Evolutionary conservation across 177 flowering plant genomes (phyloP), one percentile per base, ranked within the genome.

Genomic region (Vitis hybrid): DNA sequence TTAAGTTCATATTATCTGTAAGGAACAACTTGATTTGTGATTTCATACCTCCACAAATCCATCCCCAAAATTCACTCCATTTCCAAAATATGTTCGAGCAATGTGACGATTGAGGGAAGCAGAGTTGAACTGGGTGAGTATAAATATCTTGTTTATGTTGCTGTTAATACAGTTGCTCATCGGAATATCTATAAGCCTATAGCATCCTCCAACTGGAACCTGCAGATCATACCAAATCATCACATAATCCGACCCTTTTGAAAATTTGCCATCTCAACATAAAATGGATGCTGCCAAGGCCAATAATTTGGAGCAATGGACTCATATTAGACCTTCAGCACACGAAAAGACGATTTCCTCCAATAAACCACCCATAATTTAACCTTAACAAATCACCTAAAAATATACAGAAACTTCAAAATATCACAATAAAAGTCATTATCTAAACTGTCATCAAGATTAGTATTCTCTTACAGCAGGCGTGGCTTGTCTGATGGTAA

Each of bases 161-260:
- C 98, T 91, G 82, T 93, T 94, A 66, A 94, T 90, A 79, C 98
- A 91, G 81, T 95, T 95, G 81, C 98, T 95, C 98, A 95, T 93
- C 13, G 98, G 99, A 49, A 95, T 91, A 72, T 95, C 99, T 67
- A 95, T 91, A 32, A 95, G 94, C 83, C 89, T 84, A 67, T 93
- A 93, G 78, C 94, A 91, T 45, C 99, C 99, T 51, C 96, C 98
- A 59, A 95, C 88, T 13, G 99, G 98, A 56, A 95, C 98, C 98
- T 95, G 76, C 54, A 73, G 52, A 78, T 52, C 69, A 55, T 2
- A 48, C 14, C 48, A 66, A 48, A 62, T n/a, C 64, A 54, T 11
- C 19, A 51, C 23, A 61, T 4, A 45, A 11, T 39, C 2, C 49
- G 26, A 50, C 6, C 68, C 34, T 18, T 18, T 51, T 19, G 6